Base-by-base conservation (phyloP, 352 stramenopile species). In the Globisporangium heterothallicum region DNA sequence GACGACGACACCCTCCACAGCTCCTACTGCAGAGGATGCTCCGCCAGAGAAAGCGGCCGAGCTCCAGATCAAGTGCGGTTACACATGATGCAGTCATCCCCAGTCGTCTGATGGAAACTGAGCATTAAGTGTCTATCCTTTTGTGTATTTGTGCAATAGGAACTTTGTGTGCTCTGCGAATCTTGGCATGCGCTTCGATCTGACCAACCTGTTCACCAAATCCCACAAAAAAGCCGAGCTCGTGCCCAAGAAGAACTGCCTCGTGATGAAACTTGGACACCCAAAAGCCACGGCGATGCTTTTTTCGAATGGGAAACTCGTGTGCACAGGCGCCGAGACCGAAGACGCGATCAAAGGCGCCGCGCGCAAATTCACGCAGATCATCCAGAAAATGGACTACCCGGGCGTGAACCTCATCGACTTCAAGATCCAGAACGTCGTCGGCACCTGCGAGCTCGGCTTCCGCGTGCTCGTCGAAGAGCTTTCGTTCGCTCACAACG, bases 341-440 rank as follows among this genome's bases (percentile, higher is more conserved):
- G 83, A 93, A 49, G 83, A 91, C 25, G 63, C 58, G 27, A 85
- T 93, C 58, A 91, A 91, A 53, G 72, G 63, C 22, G 79, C 72
- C 26, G 83, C 83, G 42, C 83, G 82, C 42, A 78, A 82, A 44
- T 89, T 89, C 47, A 91, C 83, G 19, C 80, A 90, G 49, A 66
- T 93, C 56, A 89, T 93, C 50, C 79, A 93, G 65, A 88, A 89
- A 58, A 86, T 91, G 70, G 80, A 91, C 56, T 84, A 87, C 56
- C 80, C 80, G 21, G 75, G 78, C 50, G 80, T 93, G 24, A 88
- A 88, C 55, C 74, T 93, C 50, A 93, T 91, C 53, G 79, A 93
- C 54, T 93, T 93, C 27, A 90, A 90, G 63, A 87, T 93, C 56
- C 78, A 91, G 58, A 93, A 93, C 48, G 74, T 93, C 44, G 78